phyloP scores from a whole-genome alignment of 768 basidiomycete species.

The Macrolepiota dolichaula region DNA sequence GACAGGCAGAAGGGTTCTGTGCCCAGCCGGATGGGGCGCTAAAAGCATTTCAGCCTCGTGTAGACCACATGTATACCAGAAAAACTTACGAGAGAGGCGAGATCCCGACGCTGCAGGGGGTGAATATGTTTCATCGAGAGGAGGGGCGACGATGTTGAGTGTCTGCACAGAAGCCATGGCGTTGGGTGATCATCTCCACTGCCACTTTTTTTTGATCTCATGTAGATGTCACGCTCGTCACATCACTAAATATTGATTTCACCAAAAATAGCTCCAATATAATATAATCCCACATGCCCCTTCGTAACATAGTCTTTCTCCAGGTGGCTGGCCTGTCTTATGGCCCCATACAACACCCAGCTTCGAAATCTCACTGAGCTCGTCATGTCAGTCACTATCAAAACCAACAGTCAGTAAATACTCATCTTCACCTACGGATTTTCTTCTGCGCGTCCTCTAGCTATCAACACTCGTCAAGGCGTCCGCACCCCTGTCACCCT shows the following conservation, averaged over 20 bases:
- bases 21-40: conserved; percentile 36
- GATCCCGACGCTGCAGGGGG: conserved; percentile 24
- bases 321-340: not conserved
- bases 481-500: not conserved
- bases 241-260: not conserved
- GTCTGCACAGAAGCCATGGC: conserved; percentile 20
- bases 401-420: not conserved
- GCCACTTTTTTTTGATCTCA: not conserved
- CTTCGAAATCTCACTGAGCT: not conserved
- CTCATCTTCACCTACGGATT: not conserved
- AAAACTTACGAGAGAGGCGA: conserved; percentile 23
- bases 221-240: not conserved
- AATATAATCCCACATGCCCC: too few species aligned
- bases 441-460: not conserved
- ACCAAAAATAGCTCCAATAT: not conserved
- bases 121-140: conserved; percentile 21
- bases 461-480: not conserved
- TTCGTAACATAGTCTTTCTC: not conserved
- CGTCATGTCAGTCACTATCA: not conserved
- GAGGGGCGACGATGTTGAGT: conserved; percentile 21
- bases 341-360: not conserved
- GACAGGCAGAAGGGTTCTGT: conserved; percentile 66
- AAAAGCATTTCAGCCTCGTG: not conserved
- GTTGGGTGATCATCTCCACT: not conserved
- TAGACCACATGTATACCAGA: not conserved